Percentiles rank a stretch among this genome's conserved stretches.
phyloP scores from a whole-genome alignment of 371 early-diverging fungal species.

The Mucor velutinosus region DNA sequence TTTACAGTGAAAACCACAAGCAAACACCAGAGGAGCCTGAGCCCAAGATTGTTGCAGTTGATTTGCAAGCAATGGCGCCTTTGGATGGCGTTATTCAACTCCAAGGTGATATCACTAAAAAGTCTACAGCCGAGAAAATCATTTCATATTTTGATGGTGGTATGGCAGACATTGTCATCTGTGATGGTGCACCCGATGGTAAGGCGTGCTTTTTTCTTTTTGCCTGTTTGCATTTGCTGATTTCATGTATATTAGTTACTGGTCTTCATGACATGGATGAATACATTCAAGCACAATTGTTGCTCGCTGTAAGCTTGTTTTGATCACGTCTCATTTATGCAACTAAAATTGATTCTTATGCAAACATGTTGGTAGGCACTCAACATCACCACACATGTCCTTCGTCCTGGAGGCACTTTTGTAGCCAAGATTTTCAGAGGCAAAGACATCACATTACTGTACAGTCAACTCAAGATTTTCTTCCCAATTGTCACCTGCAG shows the following conservation, averaged over 20 bases:
- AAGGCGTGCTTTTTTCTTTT: conserved; percentile 13
- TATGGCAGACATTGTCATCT: conserved; percentile 94
- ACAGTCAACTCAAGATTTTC: conserved; percentile 90
- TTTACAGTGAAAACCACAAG: conserved; percentile 56
- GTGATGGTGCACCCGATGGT: conserved; percentile 99
- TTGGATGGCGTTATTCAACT: conserved; percentile 92
- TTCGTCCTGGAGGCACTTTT: conserved; percentile 90
- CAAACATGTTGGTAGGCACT: conserved; percentile 63
- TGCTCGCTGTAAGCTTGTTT: conserved; percentile 73
- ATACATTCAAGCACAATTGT: conserved; percentile 96
- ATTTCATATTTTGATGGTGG: conserved; percentile 85
- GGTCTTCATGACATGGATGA: conserved; percentile 99
- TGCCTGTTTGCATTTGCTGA: background rate
- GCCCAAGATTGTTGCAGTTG: conserved; percentile 95
- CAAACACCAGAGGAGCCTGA: conserved; percentile 55
- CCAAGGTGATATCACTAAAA: conserved; percentile 99
- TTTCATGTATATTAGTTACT: conserved; percentile 67
- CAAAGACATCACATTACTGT: conserved; percentile 87
- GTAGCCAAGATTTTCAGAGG: conserved; percentile 98
- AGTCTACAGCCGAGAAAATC: conserved; percentile 90
- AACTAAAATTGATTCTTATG: background rate
- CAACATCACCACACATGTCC: conserved; percentile 92
- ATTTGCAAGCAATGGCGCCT: conserved; percentile 98
- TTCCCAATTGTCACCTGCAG: conserved; percentile 87
- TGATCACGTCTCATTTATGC: background rate